Base-by-base conservation (phyloP, 2,329 filamentous ascomycete genomes). In the Colletotrichum sp. region DNA sequence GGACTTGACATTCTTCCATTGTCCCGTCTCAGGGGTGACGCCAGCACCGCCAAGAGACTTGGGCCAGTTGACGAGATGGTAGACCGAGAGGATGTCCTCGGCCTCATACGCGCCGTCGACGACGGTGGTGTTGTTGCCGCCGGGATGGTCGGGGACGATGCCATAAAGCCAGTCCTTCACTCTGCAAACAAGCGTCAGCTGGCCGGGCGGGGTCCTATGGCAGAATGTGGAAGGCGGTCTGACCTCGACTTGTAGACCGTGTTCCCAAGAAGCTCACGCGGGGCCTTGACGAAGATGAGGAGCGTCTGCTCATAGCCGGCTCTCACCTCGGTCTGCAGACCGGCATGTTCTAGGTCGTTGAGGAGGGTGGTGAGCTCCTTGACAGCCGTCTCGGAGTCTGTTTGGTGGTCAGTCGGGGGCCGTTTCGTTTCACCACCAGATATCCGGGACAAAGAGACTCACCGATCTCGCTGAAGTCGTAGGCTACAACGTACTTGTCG, bases 121-220 rank as follows among this genome's bases (percentile, higher is more conserved):
- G 88, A 89, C 30, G 86, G 91, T 80, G 89, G 89, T 71, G 83
- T 86, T 83, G 87, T 87, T 78, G 88, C 88, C 77, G 84, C 88
- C 87, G 0, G 94, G 94, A 69, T 94, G 91, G 55, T 89, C 88
- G 62, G 92, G 88, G 59, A 91, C 90, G 77, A 95, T 91, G 59
- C 93, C 93, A 81, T 94, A 92, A 27, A 96, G 88, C 93, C 93
- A 96, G 82, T 96, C 94, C 79, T 92, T 93, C 36, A 95, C 91
- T 79, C 94, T 94, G 74, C 27, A 12, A 62, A 36, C 8, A 25
- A 15, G 39, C 15, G 70, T 76, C 16, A 73, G 64, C 29, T 30
- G 9, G 16, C n/a, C 12, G 12, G 44, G 8, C 25, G 4, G 9
- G 39, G 16, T 22, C 44, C 1, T 52, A 5, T 8, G 39, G 32